Evolutionary conservation across 1,284 basidiomycete genomes (phyloP), one percentile per base, ranked within the genome.

Genomic region (Moesziomyces sp.): DNA sequence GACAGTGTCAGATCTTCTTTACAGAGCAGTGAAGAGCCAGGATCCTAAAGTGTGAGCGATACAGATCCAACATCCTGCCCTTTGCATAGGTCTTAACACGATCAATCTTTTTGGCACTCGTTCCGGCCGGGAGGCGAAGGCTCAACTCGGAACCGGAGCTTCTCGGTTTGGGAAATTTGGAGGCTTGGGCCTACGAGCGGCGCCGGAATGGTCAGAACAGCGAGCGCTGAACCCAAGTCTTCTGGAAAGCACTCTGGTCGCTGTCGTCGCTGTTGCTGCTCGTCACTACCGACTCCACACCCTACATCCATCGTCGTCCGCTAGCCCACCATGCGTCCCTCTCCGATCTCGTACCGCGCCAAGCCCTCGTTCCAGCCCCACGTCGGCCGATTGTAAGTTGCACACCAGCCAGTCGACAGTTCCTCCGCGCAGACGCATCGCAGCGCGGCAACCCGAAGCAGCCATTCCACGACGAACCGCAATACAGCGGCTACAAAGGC

Each of bases 341-440:
- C 71, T 54, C 62, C 71, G 7, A 59, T 74, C 24, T 45, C 66
- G 34, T 62, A 44, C 62, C 61, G 66, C 23, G 60, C 54, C 57
- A 73, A 78, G 70, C 78, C 78, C 46, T 40, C 59, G 40, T 81
- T 81, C 74, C 76, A 81, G 63, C 78, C 79, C 21, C 78, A 78
- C 59, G 63, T 80, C 49, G 73, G 68, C 46, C 60, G 74, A 59
- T 69, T 81, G 68, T 69, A 78, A 79, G 79, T 80, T 10, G 30
- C 30, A 9, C 6, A 30, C 30, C 8, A 34, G 30, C 30, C 8
- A 6, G 26, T 8, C 26, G 11, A 3, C 30, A 3, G 3, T 13
- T 30, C 13, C 4, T 13, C 30, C 30, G 30, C 30, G 13, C 26
- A 2, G 10, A 34, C 13, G 10, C 30, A 34, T 34, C 30, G 10